Evolutionary conservation across 352 stramenopile genomes (phyloP), one percentile per base, ranked within the genome.

Genomic region (Phytophthora podocarpi): DNA sequence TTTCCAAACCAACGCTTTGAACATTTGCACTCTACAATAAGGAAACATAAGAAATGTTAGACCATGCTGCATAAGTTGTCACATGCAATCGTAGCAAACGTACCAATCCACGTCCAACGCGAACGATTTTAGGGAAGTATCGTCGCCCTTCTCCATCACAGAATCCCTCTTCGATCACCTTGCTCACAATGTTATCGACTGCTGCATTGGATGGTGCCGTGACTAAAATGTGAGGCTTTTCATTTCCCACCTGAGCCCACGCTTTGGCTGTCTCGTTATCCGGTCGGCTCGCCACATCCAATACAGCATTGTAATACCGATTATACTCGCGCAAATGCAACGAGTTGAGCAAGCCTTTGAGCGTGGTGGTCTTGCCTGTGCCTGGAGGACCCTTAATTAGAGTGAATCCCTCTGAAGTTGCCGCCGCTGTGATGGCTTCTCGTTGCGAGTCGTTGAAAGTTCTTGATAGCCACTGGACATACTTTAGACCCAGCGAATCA

Each of bases 131-230:
- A 12, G 96, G 96, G 51, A 98, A 98, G 55, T 98, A 99, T 39
- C 89, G 78, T 43, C 87, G 73, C 0, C 93, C 94, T 78, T 96
- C 89, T 30, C 96, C 96, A 64, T 98, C 96, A 32, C 96, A 91
- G 47, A 98, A 98, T 31, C 95, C 94, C 70, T 97, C 89, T 62
- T 96, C 83, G 56, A 98, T 98, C 30, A 99, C 96, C 66, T 98
- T 98, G n/a, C 88, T 76, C 34, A 98, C 94, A 28, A 99, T 95
- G 62, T 98, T 98, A 59, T 99, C 96, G 1, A 98, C 91, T 16
- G 95, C 96, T 55, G 92, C 93, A 78, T 99, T 99, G 21, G 91
- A 98, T 10, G 95, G 96, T 10, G 96, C 95, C 10, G 87, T 92
- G 21, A 98, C 89, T 63, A 98, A 62, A 48, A 98, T 97, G 41